Percentiles rank a stretch among this genome's conserved stretches.
Conservation (phyloP, 176 grass and related monocot species). For the Thalia dealbata region DNA sequence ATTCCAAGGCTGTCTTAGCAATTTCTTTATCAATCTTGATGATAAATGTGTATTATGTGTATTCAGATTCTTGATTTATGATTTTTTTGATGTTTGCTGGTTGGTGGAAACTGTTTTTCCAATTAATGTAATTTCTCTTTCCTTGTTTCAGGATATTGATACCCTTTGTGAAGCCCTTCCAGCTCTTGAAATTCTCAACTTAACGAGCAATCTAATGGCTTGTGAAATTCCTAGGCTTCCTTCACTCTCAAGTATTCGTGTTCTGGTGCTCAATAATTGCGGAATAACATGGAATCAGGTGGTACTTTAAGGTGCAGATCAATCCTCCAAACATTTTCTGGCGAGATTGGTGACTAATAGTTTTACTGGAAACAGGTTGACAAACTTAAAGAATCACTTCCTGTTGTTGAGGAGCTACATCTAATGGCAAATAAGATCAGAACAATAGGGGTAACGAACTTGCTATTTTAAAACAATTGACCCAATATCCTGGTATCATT, state of each 20-base stretch:
- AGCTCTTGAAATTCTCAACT: constrained; percentile 71
- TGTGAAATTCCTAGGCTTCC: constrained; percentile 36
- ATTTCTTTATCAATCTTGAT: not conserved
- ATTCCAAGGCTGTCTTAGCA: not conserved
- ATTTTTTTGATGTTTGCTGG: not conserved
- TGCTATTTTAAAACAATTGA: not conserved
- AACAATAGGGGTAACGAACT: constrained; percentile 43
- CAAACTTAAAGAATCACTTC: constrained; percentile 51
- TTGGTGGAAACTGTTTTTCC: constrained; percentile 11
- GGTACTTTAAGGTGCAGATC: constrained; percentile 3
- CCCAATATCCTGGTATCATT: not conserved
- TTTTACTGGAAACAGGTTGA: constrained; percentile 53
- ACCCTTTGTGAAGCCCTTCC: constrained; percentile 70
- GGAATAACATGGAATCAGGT: constrained; percentile 70
- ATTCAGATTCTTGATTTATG: not conserved
- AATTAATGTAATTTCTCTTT: not conserved
- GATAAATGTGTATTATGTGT: too few relatives aligned
- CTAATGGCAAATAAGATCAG: constrained; percentile 72
- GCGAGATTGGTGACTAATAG: not conserved
- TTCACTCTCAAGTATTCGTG: constrained; percentile 36
- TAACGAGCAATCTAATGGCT: constrained; percentile 81
- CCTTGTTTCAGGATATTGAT: constrained; percentile 49
- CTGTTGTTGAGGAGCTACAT: constrained; percentile 59
- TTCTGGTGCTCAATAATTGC: constrained; percentile 84
- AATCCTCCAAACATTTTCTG: constrained; percentile 12